Evolutionary conservation across 805 yeast genomes (phyloP).

Genomic region (Ogataea philodendri): DNA sequence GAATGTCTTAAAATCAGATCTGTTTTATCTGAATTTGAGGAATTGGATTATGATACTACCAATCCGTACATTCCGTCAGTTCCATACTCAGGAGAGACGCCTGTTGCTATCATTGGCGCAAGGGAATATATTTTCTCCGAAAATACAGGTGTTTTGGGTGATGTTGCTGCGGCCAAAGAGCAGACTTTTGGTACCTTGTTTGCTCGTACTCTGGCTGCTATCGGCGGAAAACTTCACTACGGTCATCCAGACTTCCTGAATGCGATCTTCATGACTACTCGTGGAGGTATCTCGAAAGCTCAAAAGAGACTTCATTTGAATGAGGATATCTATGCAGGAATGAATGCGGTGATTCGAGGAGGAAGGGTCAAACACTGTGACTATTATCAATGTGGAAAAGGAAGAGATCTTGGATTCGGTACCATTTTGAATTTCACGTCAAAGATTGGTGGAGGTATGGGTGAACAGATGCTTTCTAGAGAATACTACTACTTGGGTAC

Average conservation of each 20-base stretch:
- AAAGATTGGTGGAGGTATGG: conserved; percentile 98
- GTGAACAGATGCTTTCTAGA: conserved; percentile 89
- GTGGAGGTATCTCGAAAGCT: conserved; percentile 95
- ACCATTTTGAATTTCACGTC: conserved; percentile 91
- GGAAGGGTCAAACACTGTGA: conserved; percentile 95
- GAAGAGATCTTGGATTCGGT: conserved; percentile 91
- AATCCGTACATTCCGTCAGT: conserved; percentile 58
- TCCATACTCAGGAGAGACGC: conserved; percentile 40
- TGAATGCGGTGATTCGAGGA: conserved; percentile 84
- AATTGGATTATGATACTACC: conserved; percentile 49
- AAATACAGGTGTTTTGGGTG: conserved; percentile 88
- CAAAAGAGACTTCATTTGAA: conserved; percentile 90
- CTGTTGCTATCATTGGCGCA: conserved; percentile 93
- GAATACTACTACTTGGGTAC: conserved; percentile 92
- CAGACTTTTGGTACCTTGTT: conserved; percentile 95
- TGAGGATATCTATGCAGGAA: conserved; percentile 96
- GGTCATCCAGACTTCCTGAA: conserved; percentile 97
- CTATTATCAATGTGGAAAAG: conserved; percentile 95
- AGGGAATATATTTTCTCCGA: conserved; percentile 94
- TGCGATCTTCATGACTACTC: conserved; percentile 86
- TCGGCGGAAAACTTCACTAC: conserved; percentile 92
- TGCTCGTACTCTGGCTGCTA: conserved; percentile 88
- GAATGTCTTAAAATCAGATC: conserved; percentile 90
- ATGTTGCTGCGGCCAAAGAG: conserved; percentile 96
- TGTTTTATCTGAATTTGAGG: conserved; percentile 89